Conservation (phyloP, 1,284 basidiomycete genomes). For the Pseudozyma hubeiensis region DNA sequence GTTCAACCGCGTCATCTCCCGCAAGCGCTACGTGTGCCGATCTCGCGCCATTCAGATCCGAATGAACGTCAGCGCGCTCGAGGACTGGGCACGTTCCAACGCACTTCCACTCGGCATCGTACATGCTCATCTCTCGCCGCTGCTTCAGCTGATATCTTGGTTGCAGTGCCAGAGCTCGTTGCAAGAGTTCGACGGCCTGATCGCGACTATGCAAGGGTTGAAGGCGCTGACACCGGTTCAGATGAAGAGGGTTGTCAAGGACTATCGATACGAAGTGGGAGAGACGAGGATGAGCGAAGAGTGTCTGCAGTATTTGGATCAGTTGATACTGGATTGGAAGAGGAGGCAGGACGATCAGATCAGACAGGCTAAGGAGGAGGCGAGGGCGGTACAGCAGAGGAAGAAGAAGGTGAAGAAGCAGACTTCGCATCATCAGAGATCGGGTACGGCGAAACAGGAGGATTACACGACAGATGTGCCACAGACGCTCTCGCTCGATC, state of each 20-base stretch:
- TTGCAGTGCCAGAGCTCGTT: slow-evolving; percentile 75
- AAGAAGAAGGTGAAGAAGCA: slow-evolving; percentile 39
- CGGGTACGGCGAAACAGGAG: slow-evolving; percentile 57
- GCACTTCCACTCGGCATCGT: slow-evolving; percentile 83
- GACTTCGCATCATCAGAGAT: slow-evolving; percentile 36
- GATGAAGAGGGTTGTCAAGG: slow-evolving; percentile 90
- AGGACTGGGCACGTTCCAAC: slow-evolving; percentile 89
- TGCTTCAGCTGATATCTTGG: slow-evolving; percentile 87
- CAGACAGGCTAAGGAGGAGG: slow-evolving; percentile 36
- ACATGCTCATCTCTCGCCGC: slow-evolving; percentile 81
- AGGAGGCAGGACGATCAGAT: slow-evolving; percentile 68
- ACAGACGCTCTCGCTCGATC: slow-evolving; percentile 6
- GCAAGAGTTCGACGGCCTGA: slow-evolving; percentile 84
- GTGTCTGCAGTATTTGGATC: slow-evolving; percentile 89
- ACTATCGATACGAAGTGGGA: slow-evolving; percentile 94
- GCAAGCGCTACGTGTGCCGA: slow-evolving; percentile 93
- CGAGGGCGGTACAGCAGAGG: slow-evolving; percentile 16
- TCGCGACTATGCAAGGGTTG: slow-evolving; percentile 89
- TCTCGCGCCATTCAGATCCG: slow-evolving; percentile 88
- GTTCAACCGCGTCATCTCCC: slow-evolving; percentile 95
- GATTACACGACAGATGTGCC: slow-evolving; percentile 19
- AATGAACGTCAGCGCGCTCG: slow-evolving; percentile 85
- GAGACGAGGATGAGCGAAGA: slow-evolving; percentile 93
- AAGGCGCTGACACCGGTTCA: slow-evolving; percentile 89
- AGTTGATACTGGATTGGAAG: slow-evolving; percentile 96